Evolutionary conservation across 2,329 filamentous ascomycete species (phyloP).

Genomic region (Dothistroma septosporum): DNA sequence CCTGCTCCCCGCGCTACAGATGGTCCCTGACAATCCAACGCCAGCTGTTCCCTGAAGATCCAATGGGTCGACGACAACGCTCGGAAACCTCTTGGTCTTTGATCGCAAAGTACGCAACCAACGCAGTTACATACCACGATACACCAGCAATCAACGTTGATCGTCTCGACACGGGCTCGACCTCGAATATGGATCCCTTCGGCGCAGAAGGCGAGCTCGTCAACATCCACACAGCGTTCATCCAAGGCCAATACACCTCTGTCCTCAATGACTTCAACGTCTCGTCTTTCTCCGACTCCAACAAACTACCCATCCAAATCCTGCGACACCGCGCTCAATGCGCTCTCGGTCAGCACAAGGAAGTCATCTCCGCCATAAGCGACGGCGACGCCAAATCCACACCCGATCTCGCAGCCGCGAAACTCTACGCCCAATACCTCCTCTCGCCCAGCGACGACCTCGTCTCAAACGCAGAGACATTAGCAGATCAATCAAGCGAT

Average conservation of each 20-base stretch:
- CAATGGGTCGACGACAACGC: not conserved
- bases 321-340: slow-evolving; percentile 78
- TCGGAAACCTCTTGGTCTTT: slow-evolving; percentile 3
- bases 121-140: not conserved
- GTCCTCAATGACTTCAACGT: slow-evolving; percentile 78
- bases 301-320: slow-evolving; percentile 70
- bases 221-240: slow-evolving; percentile 64
- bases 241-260: slow-evolving; percentile 77
- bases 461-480: slow-evolving; percentile 60
- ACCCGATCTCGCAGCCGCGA: slow-evolving; percentile 72
- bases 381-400: slow-evolving; percentile 54
- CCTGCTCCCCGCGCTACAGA: not conserved
- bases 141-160: no score
- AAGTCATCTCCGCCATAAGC: slow-evolving; percentile 65
- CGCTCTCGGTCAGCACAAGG: slow-evolving; percentile 71
- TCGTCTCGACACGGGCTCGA: not conserved
- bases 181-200: slow-evolving; percentile 55
- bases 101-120: not conserved
- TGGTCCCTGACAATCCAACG: not conserved
- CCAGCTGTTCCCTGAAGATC: not conserved
- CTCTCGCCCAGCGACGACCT: slow-evolving; percentile 31
- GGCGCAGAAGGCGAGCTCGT: slow-evolving; percentile 63
- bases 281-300: slow-evolving; percentile 71
- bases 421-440: slow-evolving; percentile 65
- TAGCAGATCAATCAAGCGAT: slow-evolving; percentile 63